A percentile compares a stretch with the other conserved stretches of the same genome.
phyloP scores from a whole-genome alignment of 2,329 filamentous ascomycete species.

The Fusarium pseudocircinatum region DNA sequence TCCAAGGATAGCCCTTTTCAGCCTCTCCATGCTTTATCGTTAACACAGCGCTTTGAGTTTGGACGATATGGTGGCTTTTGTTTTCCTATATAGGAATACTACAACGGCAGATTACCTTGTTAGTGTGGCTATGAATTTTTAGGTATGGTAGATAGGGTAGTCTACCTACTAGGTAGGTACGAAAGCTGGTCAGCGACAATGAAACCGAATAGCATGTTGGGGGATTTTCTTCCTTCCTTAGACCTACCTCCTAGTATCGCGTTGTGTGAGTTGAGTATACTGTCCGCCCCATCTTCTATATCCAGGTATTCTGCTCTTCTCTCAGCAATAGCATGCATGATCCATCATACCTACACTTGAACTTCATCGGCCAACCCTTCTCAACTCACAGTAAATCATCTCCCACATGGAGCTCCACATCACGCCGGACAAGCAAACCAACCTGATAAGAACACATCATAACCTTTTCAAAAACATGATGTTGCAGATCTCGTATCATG shows the following conservation, averaged over 20 bases:
- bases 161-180: too few species aligned
- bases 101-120: background rate
- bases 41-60: slow-evolving; percentile 1
- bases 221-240: background rate
- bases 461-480: background rate
- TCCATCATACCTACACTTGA: background rate
- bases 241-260: background rate
- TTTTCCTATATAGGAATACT: background rate
- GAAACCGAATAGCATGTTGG: background rate
- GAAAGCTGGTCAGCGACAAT: background rate
- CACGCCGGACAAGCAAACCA: background rate
- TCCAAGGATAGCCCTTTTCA: background rate
- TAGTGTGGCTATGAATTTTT: background rate
- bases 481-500: slow-evolving; percentile 1
- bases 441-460: background rate
- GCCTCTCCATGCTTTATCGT: background rate
- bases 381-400: background rate
- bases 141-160: background rate
- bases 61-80: background rate
- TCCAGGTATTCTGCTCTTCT: background rate
- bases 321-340: background rate
- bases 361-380: background rate
- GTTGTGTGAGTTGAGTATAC: background rate
- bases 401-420: background rate
- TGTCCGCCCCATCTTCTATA: background rate